Percentiles rank a stretch among this genome's conserved stretches.
phyloP scores from a whole-genome alignment of 1,139 yeast genomes.

The Candida frijolesensis region DNA sequence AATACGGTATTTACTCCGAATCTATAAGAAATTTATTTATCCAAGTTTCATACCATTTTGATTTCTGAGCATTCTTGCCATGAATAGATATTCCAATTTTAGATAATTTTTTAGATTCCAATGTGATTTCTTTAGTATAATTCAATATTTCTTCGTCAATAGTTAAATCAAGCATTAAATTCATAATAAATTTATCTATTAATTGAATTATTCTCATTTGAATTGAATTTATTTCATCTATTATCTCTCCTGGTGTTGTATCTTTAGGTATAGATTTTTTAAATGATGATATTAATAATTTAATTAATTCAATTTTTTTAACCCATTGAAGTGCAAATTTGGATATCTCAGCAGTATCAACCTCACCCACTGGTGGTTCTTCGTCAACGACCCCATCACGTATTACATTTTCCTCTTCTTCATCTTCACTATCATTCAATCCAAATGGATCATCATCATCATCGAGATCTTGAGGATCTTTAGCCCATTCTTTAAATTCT shows the following conservation, averaged over 20 bases:
- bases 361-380: not conserved
- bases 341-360: conserved; percentile 27
- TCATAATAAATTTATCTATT: conserved; percentile 51
- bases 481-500: conserved; percentile 68
- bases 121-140: conserved; percentile 27
- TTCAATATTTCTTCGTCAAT: conserved; percentile 32
- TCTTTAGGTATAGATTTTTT: conserved; percentile 54
- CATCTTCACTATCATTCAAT: conserved; percentile 30
- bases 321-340: conserved; percentile 51
- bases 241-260: conserved; percentile 28
- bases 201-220: conserved; percentile 35
- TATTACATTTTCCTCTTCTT: conserved; percentile 22
- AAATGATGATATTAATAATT: conserved; percentile 55
- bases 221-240: conserved; percentile 37
- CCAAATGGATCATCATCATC: conserved; percentile 42
- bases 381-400: not conserved
- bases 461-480: conserved; percentile 52
- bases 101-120: conserved; percentile 33
- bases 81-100: conserved; percentile 40
- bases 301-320: conserved; percentile 55
- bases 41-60: conserved; percentile 58
- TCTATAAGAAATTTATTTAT: conserved; percentile 27
- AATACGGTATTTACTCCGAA: conserved; percentile 16
- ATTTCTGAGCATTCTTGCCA: conserved; percentile 38
- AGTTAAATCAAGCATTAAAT: conserved; percentile 47